These are phyloP conservation scores for Cutaneotrichosporon dermatis DNA, from an alignment of 1,284 basidiomycete genomes.

Conservation along the genomic window DNA sequence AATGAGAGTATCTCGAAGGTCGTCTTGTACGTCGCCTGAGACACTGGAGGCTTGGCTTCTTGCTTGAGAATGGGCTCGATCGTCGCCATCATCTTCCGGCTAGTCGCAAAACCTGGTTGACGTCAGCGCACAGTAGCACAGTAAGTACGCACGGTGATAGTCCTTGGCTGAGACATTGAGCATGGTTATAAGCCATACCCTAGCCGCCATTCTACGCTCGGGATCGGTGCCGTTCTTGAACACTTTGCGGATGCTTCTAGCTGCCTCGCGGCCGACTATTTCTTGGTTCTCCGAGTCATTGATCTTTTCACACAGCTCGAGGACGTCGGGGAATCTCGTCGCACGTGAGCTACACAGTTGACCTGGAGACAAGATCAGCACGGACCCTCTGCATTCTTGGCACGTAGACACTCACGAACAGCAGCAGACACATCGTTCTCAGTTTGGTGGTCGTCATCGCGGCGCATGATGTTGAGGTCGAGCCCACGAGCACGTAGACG, in stretches of 20 bases:
- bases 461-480: not conserved
- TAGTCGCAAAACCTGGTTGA: conserved; percentile 29
- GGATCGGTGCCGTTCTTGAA: conserved; percentile 43
- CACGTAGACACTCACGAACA: conserved; percentile 30
- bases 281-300: conserved; percentile 38
- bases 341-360: conserved; percentile 30
- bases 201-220: conserved; percentile 38
- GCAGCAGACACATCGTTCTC: conserved; percentile 33
- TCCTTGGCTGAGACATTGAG: conserved; percentile 32
- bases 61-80: conserved; percentile 28
- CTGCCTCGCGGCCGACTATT: conserved; percentile 42
- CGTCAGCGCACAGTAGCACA: conserved; percentile 2
- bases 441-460: conserved; percentile 1
- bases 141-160: conserved; percentile 34
- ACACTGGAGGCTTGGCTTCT: conserved; percentile 6
- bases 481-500: not conserved
- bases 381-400: not conserved
- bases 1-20: conserved; percentile 33
- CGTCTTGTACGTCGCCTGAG: conserved; percentile 3
- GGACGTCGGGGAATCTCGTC: conserved; percentile 33
- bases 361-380: conserved; percentile 18
- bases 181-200: conserved; percentile 47
- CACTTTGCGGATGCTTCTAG: conserved; percentile 42
- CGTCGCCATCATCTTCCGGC: conserved; percentile 38
- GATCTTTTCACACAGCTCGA: conserved; percentile 44